Evolutionary conservation across 495 filamentous ascomycete species (phyloP), one percentile per base, ranked within the genome.

Genomic region (Xylaria longipes): DNA sequence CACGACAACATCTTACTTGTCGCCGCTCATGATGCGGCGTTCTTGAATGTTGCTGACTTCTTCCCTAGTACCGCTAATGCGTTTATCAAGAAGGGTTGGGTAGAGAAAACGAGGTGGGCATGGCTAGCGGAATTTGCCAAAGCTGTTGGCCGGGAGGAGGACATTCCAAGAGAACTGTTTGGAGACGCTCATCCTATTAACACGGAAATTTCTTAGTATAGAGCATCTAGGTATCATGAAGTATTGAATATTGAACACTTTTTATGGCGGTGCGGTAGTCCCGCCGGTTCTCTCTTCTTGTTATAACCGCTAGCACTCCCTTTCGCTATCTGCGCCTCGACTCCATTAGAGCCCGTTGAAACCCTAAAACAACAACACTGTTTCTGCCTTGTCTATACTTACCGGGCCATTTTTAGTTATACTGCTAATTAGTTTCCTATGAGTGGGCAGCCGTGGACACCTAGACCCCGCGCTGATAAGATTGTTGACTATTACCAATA

Each of bases 111-210:
- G 3, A 73, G 80, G 27, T 91, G 89, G 89, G 70, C 78, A 67
- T 91, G 91, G 74, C 73, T 91, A 65, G 82, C 79, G 33, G 87
- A 90, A 67, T 90, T 89, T 75, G 82, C 78, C 0, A 72, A 77
- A 20, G 82, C 82, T 1, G 81, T 82, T 22, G 78, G 75, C 0
- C 69, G 73, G 52, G 72, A 78, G 58, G 78, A 73, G 35, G 70
- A 74, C 5, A 39, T 66, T 37, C 68, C 68, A 17, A 58, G 74
- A n/a, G 64, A 65, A 33, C 29, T 58, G 4, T 56, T 68, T 35
- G 74, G 68, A 11, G 74, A 78, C 35, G 6, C 35, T 39, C 31
- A 50, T 1, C 65, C 65, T 3, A 20, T 37, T n/a, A 2, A 2
- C 15, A 33, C 1, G 5, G 17, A 48, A 20, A n/a, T n/a, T 17